Evolutionary conservation across 352 stramenopile genomes (phyloP).

Genomic region (Phytophthora vignae): DNA sequence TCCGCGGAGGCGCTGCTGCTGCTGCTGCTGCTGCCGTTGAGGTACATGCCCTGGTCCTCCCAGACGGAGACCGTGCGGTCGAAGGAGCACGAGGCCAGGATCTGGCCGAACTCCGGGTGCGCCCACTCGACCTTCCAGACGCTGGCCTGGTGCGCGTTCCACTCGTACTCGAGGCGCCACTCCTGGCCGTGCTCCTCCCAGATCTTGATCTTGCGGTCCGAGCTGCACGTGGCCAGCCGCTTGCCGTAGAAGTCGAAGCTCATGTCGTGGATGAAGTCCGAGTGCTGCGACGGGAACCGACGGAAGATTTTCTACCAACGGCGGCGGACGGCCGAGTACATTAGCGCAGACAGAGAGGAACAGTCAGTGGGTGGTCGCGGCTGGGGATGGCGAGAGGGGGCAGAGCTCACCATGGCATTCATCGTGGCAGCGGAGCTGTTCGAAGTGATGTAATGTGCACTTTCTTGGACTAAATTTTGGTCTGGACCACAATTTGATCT

Average conservation of each 20-base stretch:
- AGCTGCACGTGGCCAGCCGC: constrained; percentile 91
- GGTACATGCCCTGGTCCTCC: constrained; percentile 90
- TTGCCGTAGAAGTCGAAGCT: constrained; percentile 94
- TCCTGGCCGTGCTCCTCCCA: constrained; percentile 88
- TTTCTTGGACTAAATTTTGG: background rate
- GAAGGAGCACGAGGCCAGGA: constrained; percentile 94
- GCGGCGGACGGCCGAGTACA: background rate
- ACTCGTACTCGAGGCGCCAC: constrained; percentile 91
- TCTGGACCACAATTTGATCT: background rate
- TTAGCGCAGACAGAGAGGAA: background rate
- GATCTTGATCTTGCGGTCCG: constrained; percentile 94
- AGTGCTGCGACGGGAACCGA: constrained; percentile 88
- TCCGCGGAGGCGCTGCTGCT: background rate
- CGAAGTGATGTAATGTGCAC: background rate
- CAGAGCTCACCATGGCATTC: constrained; percentile 29
- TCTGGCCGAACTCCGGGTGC: constrained; percentile 96
- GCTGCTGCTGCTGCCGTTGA: constrained; percentile 38
- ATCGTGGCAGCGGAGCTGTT: constrained; percentile 4
- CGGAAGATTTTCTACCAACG: constrained; percentile 75
- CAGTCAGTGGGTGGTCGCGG: background rate
- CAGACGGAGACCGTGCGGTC: constrained; percentile 95
- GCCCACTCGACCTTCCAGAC: constrained; percentile 96
- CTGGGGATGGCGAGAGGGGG: background rate
- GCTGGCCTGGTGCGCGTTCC: constrained; percentile 89
- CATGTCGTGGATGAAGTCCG: constrained; percentile 93